These are phyloP conservation scores for Ephemerocybe angulata DNA, from an alignment of 768 basidiomycete genomes.

Conservation along the genomic window DNA sequence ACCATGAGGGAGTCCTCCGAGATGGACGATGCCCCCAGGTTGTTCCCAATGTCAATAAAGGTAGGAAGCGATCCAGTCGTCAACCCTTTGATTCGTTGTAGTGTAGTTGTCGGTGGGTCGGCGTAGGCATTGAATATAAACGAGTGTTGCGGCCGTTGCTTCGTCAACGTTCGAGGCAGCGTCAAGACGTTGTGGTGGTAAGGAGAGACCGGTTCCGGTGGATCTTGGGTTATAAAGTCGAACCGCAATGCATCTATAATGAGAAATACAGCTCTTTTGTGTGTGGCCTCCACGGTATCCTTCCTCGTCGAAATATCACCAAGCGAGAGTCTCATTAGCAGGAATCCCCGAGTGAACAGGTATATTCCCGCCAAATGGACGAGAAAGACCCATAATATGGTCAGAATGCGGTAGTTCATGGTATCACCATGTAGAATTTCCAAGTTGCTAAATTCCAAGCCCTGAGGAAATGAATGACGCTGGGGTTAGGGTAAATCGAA, in stretches of 20 bases:
- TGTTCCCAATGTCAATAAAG: conserved; percentile 90
- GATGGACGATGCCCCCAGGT: conserved; percentile 85
- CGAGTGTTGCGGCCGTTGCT: conserved; percentile 60
- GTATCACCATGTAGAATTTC: neutral
- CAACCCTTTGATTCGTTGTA: conserved; percentile 92
- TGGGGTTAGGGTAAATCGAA: neutral
- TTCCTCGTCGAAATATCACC: conserved; percentile 43
- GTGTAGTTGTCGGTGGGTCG: conserved; percentile 92
- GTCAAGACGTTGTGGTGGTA: conserved; percentile 82
- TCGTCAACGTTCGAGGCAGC: conserved; percentile 70
- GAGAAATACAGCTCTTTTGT: conserved; percentile 77
- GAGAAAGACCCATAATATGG: conserved; percentile 55
- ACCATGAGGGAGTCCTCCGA: conserved; percentile 84
- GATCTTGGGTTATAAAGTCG: conserved; percentile 81
- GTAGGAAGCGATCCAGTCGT: conserved; percentile 95
- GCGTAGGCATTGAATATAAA: conserved; percentile 87
- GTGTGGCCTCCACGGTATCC: conserved; percentile 58
- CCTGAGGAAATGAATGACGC: neutral
- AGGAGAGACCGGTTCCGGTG: conserved; percentile 56
- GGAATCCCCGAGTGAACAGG: conserved; percentile 89
- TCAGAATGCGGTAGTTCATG: conserved; percentile 4
- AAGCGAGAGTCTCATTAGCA: conserved; percentile 75
- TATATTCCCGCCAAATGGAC: conserved; percentile 78
- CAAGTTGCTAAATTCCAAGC: neutral
- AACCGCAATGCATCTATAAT: conserved; percentile 92